A percentile compares a stretch with the other conserved stretches of the same genome.
These are phyloP conservation scores for Arabidopsis lyrata DNA, from an alignment of 441 rosid species.

Conservation along the genomic window DNA sequence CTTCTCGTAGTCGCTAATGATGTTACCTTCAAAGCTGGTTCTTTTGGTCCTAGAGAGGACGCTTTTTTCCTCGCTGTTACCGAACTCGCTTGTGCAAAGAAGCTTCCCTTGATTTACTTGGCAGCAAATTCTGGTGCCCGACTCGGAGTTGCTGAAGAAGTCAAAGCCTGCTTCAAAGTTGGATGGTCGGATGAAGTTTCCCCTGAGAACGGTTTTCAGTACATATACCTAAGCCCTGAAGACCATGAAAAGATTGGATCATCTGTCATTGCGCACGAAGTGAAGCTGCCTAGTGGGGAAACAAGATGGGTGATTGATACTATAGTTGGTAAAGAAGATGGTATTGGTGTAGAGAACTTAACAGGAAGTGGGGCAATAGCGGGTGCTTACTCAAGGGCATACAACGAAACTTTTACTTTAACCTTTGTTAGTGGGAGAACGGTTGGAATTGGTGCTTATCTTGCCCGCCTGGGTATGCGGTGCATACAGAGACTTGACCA, in stretches of 20 bases:
- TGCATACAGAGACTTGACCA: conserved; percentile 99
- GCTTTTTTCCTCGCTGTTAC: conserved; percentile 96
- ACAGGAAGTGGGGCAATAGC: conserved; percentile 99
- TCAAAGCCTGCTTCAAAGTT: conserved; percentile 87
- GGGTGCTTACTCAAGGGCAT: conserved; percentile 96
- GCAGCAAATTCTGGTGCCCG: conserved; percentile 99
- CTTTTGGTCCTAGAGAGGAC: conserved; percentile 98
- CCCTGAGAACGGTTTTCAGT: conserved; percentile 97
- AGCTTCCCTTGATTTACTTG: conserved; percentile 92
- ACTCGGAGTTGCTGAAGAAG: conserved; percentile 97
- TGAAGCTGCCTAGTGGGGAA: conserved; percentile 82
- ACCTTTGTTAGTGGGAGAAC: conserved; percentile 98
- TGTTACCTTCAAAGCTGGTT: conserved; percentile 97
- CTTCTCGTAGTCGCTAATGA: conserved; percentile 87
- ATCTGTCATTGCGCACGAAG: conserved; percentile 90
- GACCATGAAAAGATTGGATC: conserved; percentile 74
- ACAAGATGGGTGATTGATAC: conserved; percentile 96
- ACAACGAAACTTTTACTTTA: conserved; percentile 93
- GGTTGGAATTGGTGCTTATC: conserved; percentile 99
- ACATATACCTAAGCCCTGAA: conserved; percentile 80
- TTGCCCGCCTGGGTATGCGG: conserved; percentile 98
- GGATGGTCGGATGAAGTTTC: conserved; percentile 91
- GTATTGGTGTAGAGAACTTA: conserved; percentile 96
- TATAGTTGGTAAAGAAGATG: conserved; percentile 97
- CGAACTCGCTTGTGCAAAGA: conserved; percentile 90